Evolutionary conservation across 148 eudicot species (phyloP).

Genomic region (Arbutus unedo): DNA sequence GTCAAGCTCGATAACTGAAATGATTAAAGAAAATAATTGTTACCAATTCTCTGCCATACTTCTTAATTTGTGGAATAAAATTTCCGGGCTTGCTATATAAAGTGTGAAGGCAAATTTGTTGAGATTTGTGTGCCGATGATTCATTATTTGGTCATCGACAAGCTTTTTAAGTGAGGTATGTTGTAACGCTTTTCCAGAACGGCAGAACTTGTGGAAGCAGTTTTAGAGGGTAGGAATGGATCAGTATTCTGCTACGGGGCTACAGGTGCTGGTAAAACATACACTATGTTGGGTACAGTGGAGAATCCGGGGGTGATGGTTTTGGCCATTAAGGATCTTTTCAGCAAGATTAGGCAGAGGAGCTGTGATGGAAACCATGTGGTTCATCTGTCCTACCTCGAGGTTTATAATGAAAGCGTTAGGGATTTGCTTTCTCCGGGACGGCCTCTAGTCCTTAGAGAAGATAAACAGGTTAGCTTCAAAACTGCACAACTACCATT

Average conservation of each 20-base stretch:
- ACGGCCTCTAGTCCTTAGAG: constrained; percentile 78
- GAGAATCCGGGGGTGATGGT: constrained; percentile 91
- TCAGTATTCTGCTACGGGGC: constrained; percentile 93
- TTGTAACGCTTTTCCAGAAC: constrained; percentile 51
- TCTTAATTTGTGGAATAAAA: constrained; percentile 2
- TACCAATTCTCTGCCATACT: no score
- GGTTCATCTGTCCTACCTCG: constrained; percentile 81
- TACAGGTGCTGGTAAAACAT: constrained; percentile 90
- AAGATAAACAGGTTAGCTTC: constrained; percentile 74
- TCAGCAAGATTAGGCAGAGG: constrained; percentile 71
- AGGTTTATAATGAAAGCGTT: constrained; percentile 91
- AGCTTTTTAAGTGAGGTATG: background rate
- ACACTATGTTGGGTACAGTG: constrained; percentile 80
- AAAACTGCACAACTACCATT: background rate
- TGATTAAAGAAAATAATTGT: background rate
- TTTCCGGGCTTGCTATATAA: background rate
- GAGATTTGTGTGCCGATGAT: background rate
- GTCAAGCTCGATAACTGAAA: background rate
- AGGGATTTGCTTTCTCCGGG: constrained; percentile 91
- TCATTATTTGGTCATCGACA: background rate
- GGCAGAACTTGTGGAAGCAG: constrained; percentile 78
- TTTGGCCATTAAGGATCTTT: constrained; percentile 81
- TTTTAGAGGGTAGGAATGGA: constrained; percentile 81
- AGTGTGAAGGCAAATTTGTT: background rate
- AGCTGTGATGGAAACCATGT: constrained; percentile 79